Conservation (phyloP, 2,329 filamentous ascomycete genomes). For the Fusarium cicatricum region DNA sequence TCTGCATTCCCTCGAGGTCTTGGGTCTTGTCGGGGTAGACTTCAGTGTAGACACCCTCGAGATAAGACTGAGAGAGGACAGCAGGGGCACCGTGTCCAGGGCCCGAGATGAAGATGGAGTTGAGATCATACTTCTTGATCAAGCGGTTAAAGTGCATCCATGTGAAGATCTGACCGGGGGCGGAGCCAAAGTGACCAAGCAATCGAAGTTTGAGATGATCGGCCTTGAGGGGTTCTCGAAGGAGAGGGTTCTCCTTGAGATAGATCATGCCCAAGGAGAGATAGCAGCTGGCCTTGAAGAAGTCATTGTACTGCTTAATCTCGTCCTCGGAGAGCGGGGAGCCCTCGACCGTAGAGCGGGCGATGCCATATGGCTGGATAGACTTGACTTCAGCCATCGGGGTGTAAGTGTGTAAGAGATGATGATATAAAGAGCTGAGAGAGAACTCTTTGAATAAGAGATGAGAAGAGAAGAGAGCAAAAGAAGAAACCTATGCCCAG, state of each 20-base stretch:
- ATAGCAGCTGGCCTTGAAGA: conserved; percentile 78
- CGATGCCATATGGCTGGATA: conserved; percentile 70
- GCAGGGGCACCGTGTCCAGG: conserved; percentile 82
- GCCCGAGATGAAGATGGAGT: conserved; percentile 77
- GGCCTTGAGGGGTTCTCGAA: conserved; percentile 71
- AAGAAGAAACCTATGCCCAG: conserved; percentile 6
- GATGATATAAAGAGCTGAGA: conserved; percentile 20
- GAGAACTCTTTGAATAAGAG: conserved; percentile 37
- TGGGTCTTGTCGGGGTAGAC: conserved; percentile 79
- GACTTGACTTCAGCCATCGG: conserved; percentile 58
- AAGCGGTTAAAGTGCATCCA: conserved; percentile 85
- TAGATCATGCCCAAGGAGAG: conserved; percentile 84
- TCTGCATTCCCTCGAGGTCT: conserved; percentile 72
- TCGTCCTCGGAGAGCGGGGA: conserved; percentile 71
- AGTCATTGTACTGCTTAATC: conserved; percentile 73
- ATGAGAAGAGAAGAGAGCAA: conserved; percentile 33
- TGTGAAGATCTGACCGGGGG: conserved; percentile 82
- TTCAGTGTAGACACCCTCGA: conserved; percentile 80
- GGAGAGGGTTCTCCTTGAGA: conserved; percentile 75
- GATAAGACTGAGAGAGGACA: conserved; percentile 77
- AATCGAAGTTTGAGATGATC: conserved; percentile 78
- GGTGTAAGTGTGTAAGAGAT: conserved; percentile 21
- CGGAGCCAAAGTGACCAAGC: conserved; percentile 81
- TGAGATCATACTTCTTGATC: conserved; percentile 80
- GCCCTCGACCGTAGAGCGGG: conserved; percentile 70